Conservation (phyloP, 495 filamentous ascomycete species). For the Neurospora sublineolata region DNA sequence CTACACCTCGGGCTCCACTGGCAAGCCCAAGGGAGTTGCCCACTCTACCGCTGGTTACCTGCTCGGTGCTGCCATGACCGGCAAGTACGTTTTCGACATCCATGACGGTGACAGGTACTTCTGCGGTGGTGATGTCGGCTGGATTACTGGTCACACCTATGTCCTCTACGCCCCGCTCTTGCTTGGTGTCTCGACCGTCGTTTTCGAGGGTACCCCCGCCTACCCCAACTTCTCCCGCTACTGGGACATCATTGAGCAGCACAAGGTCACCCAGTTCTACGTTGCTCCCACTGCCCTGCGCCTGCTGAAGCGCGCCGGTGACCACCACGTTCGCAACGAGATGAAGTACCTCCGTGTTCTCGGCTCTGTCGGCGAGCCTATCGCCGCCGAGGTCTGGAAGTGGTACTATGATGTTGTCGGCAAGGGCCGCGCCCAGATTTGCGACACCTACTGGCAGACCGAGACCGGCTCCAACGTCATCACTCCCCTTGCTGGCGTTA, state of each 20-base stretch:
- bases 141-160: conserved; percentile 99
- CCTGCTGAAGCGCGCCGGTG: conserved; percentile 85
- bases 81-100: conserved; percentile 98
- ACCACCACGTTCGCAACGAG: conserved; percentile 76
- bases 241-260: conserved; percentile 95
- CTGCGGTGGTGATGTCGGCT: conserved; percentile 96
- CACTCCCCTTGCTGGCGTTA: conserved; percentile 62
- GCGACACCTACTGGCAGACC: conserved; percentile 99
- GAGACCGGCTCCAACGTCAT: conserved; percentile 95
- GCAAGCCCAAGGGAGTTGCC: conserved; percentile 98
- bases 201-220: conserved; percentile 97
- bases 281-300: conserved; percentile 92
- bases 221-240: conserved; percentile 97
- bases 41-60: conserved; percentile 95
- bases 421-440: conserved; percentile 84
- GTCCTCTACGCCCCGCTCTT: conserved; percentile 94
- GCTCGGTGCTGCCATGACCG: conserved; percentile 81
- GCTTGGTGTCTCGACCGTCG: conserved; percentile 84
- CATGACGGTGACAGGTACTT: conserved; percentile 89
- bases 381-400: conserved; percentile 98
- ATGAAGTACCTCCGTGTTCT: conserved; percentile 86
- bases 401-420: conserved; percentile 98
- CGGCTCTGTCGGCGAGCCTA: conserved; percentile 96
- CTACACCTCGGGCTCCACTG: conserved; percentile 95
- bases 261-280: conserved; percentile 95